Evolutionary conservation across 805 yeast species (phyloP), one percentile per base, ranked within the genome.

Genomic region (Ogataea methanolica): DNA sequence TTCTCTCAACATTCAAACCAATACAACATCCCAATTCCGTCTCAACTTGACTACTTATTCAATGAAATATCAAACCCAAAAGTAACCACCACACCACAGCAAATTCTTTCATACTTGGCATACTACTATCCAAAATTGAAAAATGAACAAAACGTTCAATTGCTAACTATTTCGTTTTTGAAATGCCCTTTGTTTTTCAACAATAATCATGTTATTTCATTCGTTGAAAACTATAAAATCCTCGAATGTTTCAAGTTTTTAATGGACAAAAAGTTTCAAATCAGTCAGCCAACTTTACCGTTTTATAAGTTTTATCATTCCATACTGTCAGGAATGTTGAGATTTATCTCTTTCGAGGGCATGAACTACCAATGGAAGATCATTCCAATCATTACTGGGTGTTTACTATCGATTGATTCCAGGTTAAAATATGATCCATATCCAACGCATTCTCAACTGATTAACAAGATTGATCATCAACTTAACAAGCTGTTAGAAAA

Each of bases 121-220:
- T 73, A 78, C 55, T 78, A 78, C 54, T 59, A 76, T 44, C 83
- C 83, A 1, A 73, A 60, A 41, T 63, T 79, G 43, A 77, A 76
- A 55, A 68, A 70, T 44, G 74, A 70, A 51, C 67, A 67, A 47
- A 79, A 79, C 57, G 62, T 79, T 37, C 63, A 68, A 42, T 52
- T 79, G 1, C 59, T 79, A 17, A 61, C 79, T 14, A 65, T 72
- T 33, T 66, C 71, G 39, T 74, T 79, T 49, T 51, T 79, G 48
- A 68, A 69, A 48, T 73, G 71, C 42, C 77, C 79, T 0, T 48
- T 60, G 59, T 72, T 61, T 41, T 62, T 62, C 49, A 49, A 48
- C 34, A 45, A 61, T n/a, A 33, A 48, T 8, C 52, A 51, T 8
- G 23, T 52, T 17, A 43, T 60, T n/a, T 49, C 61, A 1, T 67